Evolutionary conservation across 2,329 filamentous ascomycete species (phyloP), one percentile per base, ranked within the genome.

Genomic region (Fusarium buxicola): DNA sequence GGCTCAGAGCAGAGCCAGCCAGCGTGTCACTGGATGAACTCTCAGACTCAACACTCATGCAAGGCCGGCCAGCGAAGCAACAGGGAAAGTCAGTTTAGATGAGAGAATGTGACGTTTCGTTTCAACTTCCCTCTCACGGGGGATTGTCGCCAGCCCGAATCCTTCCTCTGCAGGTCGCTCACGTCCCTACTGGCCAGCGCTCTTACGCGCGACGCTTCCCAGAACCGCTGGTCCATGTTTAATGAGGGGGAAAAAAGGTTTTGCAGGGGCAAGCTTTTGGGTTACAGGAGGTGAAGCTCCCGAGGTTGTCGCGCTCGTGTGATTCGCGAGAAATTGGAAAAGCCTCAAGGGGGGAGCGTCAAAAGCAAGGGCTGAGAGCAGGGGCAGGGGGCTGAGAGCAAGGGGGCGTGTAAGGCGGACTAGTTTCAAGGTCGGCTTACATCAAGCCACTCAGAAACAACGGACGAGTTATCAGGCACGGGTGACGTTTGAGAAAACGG

Each of bases 61-160:
- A 65, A 12, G 44, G 47, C 39, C 60, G 44, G 47, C 39, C 60
- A 64, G 43, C 60, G 12, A 55, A 64, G 60, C 55, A 55, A 24
- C 12, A 11, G 9, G 31, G 13, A 16, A 43, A 34, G n/a, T 40
- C 25, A 27, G 43, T 27, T 2, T 15, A 35, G 25, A 30, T 34
- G 16, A 45, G 12, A 46, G 41, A 54, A 32, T 16, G 58, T 65
- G 57, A 58, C 61, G 56, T 40, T 50, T 53, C 30, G 30, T 53
- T 48, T 56, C 25, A 36, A 44, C 16, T 40, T 31, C 46, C 30
- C n/a, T 36, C 45, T 41, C 47, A 36, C 38, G 38, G 44, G 15
- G 28, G 13, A 63, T 53, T 50, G 40, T 44, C 41, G 39, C 35
- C 48, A 39, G 52, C 45, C 54, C 59, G 51, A 64, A 63, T 63